phyloP scores from a whole-genome alignment of 129 eudicot genomes.

The Lactuca sativa region DNA sequence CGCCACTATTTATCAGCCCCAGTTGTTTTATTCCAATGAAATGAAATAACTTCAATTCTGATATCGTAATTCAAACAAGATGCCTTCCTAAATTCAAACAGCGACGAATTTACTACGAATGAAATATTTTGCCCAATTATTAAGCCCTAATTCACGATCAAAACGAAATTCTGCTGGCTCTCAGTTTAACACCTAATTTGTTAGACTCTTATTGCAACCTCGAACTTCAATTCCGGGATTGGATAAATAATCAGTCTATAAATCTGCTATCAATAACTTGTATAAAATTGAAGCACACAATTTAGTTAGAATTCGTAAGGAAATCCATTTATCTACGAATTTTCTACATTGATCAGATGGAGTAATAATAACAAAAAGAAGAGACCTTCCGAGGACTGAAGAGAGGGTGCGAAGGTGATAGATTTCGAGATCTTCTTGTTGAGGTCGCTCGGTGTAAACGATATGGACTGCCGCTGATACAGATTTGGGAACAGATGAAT shows the following conservation, averaged over 20 bases:
- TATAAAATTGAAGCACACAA: background rate
- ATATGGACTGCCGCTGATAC: constrained; percentile 51
- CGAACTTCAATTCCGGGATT: constrained; percentile 6
- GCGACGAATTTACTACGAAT: background rate
- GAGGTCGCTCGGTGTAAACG: constrained; percentile 78
- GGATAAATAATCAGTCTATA: background rate
- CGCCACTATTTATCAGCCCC: constrained; percentile 6
- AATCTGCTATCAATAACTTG: background rate
- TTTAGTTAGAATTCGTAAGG: background rate
- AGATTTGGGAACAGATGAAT: constrained; percentile 29
- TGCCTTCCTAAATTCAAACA: background rate
- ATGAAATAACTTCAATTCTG: background rate
- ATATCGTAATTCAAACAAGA: too few relatives aligned
- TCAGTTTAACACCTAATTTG: constrained; percentile 7
- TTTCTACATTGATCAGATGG: background rate
- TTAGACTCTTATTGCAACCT: background rate
- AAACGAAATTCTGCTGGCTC: background rate
- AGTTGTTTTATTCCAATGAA: background rate
- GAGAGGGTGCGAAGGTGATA: constrained; percentile 70
- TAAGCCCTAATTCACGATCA: background rate
- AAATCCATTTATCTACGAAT: background rate
- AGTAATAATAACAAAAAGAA: background rate
- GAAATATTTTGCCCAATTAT: constrained; percentile 5
- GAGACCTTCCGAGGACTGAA: constrained; percentile 79
- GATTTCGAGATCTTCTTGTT: constrained; percentile 52